Evolutionary conservation across 2,329 filamentous ascomycete genomes (phyloP).

Genomic region (Ophiostoma triangulosporum): DNA sequence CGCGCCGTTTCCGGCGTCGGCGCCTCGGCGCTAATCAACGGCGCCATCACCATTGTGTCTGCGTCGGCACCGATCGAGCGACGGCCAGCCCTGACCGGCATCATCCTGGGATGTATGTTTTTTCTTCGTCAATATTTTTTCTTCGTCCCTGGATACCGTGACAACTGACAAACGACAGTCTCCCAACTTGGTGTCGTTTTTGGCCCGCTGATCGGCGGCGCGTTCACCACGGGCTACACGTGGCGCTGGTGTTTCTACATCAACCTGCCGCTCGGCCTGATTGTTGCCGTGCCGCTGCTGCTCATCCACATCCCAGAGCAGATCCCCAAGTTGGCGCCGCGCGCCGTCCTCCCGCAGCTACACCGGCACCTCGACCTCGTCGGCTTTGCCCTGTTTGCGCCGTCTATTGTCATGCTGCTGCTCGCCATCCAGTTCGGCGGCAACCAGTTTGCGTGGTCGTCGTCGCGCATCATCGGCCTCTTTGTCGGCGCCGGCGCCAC

Average conservation of each 20-base stretch:
- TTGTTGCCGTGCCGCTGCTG: slow-evolving; percentile 22
- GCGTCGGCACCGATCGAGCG: slow-evolving; percentile 26
- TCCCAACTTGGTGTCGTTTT: slow-evolving; percentile 30
- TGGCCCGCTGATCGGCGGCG: slow-evolving; percentile 34
- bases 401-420: slow-evolving; percentile 27
- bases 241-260: slow-evolving; percentile 38
- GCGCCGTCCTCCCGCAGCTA: slow-evolving; percentile 16
- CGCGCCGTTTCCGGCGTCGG: slow-evolving; percentile 41
- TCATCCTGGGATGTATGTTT: slow-evolving; percentile 15
- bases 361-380: slow-evolving; percentile 25
- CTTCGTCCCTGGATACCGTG: too few species aligned
- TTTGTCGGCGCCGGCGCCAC: slow-evolving; percentile 24
- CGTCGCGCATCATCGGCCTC: slow-evolving; percentile 27
- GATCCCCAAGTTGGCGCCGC: slow-evolving; percentile 18
- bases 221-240: slow-evolving; percentile 24
- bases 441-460: slow-evolving; percentile 26
- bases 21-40: slow-evolving; percentile 36
- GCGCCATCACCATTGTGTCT: slow-evolving; percentile 36
- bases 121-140: neutral
- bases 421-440: slow-evolving; percentile 33
- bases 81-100: slow-evolving; percentile 21
- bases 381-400: slow-evolving; percentile 30
- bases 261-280: slow-evolving; percentile 30
- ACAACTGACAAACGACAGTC: slow-evolving; percentile 13
- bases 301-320: slow-evolving; percentile 26